Evolutionary conservation across 2,329 filamentous ascomycete species (phyloP).

Genomic region (Ophiocordyceps polyrhachis-furcata): DNA sequence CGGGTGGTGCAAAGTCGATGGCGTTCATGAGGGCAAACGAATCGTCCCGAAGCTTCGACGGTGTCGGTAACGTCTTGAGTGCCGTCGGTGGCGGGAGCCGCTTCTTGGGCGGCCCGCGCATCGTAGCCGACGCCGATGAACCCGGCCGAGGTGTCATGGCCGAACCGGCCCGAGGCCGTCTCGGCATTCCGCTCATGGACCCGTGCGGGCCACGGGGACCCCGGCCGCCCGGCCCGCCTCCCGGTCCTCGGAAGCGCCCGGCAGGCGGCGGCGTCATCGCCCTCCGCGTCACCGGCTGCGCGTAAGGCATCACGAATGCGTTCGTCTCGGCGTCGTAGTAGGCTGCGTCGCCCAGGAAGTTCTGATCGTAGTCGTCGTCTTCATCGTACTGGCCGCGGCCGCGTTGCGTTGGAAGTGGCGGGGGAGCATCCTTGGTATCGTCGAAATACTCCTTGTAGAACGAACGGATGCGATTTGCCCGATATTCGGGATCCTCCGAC

Average conservation of each 20-base stretch:
- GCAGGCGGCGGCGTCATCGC: slow-evolving; percentile 88
- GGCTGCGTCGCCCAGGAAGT: slow-evolving; percentile 48
- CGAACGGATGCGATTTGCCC: slow-evolving; percentile 89
- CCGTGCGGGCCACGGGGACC: slow-evolving; percentile 20
- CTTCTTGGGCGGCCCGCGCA: slow-evolving; percentile 26
- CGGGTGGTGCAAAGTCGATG: slow-evolving; percentile 74
- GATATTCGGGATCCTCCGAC: slow-evolving; percentile 77
- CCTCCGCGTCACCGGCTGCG: slow-evolving; percentile 68
- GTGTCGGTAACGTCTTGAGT: slow-evolving; percentile 64
- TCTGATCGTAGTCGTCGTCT: slow-evolving; percentile 59
- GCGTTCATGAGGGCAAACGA: slow-evolving; percentile 48
- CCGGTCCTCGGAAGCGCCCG: slow-evolving; percentile 22
- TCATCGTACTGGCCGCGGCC: slow-evolving; percentile 41
- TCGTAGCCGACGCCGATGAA: slow-evolving; percentile 40
- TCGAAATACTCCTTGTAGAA: slow-evolving; percentile 99
- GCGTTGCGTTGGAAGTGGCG: slow-evolving; percentile 17
- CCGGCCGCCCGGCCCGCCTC: slow-evolving; percentile 5
- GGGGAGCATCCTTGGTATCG: slow-evolving; percentile 41
- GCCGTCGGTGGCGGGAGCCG: slow-evolving; percentile 49
- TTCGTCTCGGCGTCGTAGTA: slow-evolving; percentile 50
- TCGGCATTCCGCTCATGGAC: slow-evolving; percentile 29
- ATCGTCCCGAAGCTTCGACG: slow-evolving; percentile 69
- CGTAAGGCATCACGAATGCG: slow-evolving; percentile 64
- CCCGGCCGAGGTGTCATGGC: slow-evolving; percentile 25
- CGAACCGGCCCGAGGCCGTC: slow-evolving; percentile 35